Evolutionary conservation across 2,329 filamentous ascomycete species (phyloP).

Genomic region (Cercospora zeina): DNA sequence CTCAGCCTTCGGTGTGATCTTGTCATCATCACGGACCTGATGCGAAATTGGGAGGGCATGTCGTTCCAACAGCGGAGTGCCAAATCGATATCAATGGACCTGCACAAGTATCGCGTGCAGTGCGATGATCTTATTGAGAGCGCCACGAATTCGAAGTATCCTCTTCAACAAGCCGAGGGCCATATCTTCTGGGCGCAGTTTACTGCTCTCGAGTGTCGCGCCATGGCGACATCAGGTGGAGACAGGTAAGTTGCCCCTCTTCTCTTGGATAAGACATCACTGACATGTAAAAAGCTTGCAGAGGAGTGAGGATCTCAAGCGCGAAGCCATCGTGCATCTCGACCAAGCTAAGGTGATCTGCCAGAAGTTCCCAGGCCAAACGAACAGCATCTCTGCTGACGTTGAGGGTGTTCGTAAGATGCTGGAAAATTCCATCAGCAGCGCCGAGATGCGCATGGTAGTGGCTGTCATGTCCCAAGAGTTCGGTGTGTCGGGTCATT

Average conservation of each 20-base stretch:
- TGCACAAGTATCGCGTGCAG: conserved; percentile 43
- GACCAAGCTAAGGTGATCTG: conserved; percentile 36
- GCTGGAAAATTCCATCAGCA: conserved; percentile 50
- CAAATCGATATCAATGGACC: conserved; percentile 34
- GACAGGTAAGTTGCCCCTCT: background rate
- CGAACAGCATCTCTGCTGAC: conserved; percentile 46
- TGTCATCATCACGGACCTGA: conserved; percentile 50
- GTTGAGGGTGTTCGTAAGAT: conserved; percentile 49
- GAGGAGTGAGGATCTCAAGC: conserved; percentile 19
- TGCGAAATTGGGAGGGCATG: conserved; percentile 31
- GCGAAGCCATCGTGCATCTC: conserved; percentile 33
- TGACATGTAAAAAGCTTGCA: background rate
- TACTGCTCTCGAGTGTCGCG: conserved; percentile 47
- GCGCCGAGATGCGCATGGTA: conserved; percentile 54
- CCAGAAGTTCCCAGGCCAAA: conserved; percentile 28
- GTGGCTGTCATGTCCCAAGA: conserved; percentile 53
- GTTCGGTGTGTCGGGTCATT: conserved; percentile 54
- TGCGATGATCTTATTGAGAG: conserved; percentile 47
- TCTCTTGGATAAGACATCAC: background rate
- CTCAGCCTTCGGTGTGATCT: conserved; percentile 55
- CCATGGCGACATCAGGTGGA: conserved; percentile 8
- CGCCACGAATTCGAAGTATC: conserved; percentile 42
- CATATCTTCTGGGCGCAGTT: conserved; percentile 55
- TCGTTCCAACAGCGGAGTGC: background rate
- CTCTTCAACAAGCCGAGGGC: conserved; percentile 53